phyloP scores from a whole-genome alignment of 345 rosid genomes.

The Pugionium dolabratum region DNA sequence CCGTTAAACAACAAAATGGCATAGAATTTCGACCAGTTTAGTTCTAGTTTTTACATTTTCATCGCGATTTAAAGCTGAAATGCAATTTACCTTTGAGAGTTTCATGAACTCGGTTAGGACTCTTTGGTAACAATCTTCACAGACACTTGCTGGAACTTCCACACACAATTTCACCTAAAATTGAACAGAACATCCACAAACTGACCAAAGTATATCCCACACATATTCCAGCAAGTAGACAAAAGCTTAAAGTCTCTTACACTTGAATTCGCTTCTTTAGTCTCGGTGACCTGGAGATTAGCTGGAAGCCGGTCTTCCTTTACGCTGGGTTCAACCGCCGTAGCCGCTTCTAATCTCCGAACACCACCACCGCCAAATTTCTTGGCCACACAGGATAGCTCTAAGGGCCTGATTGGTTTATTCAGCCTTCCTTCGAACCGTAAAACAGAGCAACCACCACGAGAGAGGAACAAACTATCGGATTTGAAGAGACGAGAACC shows the following conservation, averaged over 20 bases:
- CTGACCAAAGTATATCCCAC: constrained; percentile 10
- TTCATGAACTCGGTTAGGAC: constrained; percentile 71
- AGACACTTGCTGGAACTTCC: constrained; percentile 67
- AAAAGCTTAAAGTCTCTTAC: constrained; percentile 45
- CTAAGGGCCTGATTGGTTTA: constrained; percentile 35
- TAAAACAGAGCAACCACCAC: constrained; percentile 36
- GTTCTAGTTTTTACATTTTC: constrained; percentile 1
- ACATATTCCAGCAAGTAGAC: background rate
- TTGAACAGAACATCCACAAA: background rate
- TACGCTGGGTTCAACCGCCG: constrained; percentile 45
- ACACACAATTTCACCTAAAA: constrained; percentile 70
- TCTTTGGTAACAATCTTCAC: constrained; percentile 75
- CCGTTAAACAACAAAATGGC: background rate
- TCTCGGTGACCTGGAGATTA: constrained; percentile 60
- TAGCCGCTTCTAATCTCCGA: constrained; percentile 41
- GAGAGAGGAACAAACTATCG: constrained; percentile 30
- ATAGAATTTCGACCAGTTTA: background rate
- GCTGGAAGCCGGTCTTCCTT: constrained; percentile 72
- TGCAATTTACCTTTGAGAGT: constrained; percentile 59
- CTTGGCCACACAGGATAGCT: constrained; percentile 43
- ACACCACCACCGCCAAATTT: constrained; percentile 36
- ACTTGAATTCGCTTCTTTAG: constrained; percentile 61
- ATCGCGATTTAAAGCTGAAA: background rate
- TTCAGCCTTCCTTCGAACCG: constrained; percentile 33
- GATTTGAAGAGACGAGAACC: constrained; percentile 21